These are phyloP conservation scores for Sanghuangporus weigelae DNA, from an alignment of 1,284 basidiomycete species.

Conservation along the genomic window DNA sequence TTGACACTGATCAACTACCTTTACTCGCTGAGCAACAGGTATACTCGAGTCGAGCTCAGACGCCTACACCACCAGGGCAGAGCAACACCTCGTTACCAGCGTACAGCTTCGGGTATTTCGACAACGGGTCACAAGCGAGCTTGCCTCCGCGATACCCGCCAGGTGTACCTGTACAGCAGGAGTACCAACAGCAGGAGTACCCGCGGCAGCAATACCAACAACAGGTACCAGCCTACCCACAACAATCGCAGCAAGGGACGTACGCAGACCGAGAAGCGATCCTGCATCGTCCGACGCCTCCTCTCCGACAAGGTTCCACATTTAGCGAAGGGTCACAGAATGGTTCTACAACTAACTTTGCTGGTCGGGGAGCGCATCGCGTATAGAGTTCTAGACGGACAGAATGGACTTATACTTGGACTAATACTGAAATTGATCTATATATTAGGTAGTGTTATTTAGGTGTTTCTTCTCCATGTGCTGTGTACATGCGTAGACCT, in stretches of 20 bases:
- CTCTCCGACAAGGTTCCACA: slow-evolving; percentile 12
- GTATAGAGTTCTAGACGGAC: neutral
- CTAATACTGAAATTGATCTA: neutral
- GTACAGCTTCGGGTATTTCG: slow-evolving; percentile 7
- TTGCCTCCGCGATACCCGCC: slow-evolving; percentile 5
- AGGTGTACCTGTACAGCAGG: slow-evolving; percentile 16
- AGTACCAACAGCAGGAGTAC: neutral
- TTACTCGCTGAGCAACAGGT: slow-evolving; percentile 34
- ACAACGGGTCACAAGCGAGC: slow-evolving; percentile 2
- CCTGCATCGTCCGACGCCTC: slow-evolving; percentile 25
- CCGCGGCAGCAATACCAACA: neutral
- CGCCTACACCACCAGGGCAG: slow-evolving; percentile 1
- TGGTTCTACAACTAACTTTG: slow-evolving; percentile 3
- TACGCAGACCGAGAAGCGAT: slow-evolving; percentile 27
- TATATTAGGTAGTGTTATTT: slow-evolving; percentile 8
- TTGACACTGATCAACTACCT: slow-evolving; percentile 50
- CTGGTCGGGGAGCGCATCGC: slow-evolving; percentile 15
- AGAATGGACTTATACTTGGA: neutral
- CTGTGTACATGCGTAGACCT: neutral
- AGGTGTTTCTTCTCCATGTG: neutral
- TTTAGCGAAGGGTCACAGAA: neutral
- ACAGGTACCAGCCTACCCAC: neutral
- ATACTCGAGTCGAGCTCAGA: neutral
- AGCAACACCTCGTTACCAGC: slow-evolving; percentile 10
- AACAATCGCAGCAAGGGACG: slow-evolving; percentile 7